These are phyloP conservation scores for Scedosporium aurantiacum DNA, from an alignment of 2,329 filamentous ascomycete species.

Conservation along the genomic window DNA sequence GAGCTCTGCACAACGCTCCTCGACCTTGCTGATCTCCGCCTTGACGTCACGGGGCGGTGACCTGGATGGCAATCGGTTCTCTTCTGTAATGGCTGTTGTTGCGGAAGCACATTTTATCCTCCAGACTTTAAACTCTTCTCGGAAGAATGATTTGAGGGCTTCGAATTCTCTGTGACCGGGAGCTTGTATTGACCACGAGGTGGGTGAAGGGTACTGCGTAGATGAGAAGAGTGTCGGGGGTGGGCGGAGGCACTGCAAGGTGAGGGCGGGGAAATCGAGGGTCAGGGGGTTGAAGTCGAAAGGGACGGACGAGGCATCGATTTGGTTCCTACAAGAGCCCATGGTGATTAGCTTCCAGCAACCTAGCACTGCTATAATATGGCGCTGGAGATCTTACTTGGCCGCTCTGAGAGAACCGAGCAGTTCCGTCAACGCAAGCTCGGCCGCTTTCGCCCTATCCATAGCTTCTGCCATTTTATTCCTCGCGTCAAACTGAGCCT, in stretches of 20 bases:
- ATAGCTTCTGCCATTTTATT: conserved; percentile 56
- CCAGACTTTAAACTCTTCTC: conserved; percentile 57
- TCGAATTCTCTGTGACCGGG: conserved; percentile 65
- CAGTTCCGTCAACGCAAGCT: conserved; percentile 75
- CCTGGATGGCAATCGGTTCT: conserved; percentile 27
- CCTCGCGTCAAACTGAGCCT: conserved; percentile 51
- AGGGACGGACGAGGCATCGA: conserved; percentile 43
- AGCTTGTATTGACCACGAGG: conserved; percentile 71
- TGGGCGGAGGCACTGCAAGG: conserved; percentile 67
- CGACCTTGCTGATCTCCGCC: conserved; percentile 35
- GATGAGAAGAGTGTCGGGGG: conserved; percentile 75
- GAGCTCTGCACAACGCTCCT: conserved; percentile 44
- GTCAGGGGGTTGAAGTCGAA: conserved; percentile 78
- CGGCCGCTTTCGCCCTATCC: conserved; percentile 73
- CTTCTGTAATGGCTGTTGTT: conserved; percentile 34
- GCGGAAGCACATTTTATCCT: conserved; percentile 40
- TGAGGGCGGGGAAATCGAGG: conserved; percentile 77
- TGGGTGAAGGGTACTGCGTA: conserved; percentile 64
- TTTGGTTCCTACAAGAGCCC: conserved; percentile 32
- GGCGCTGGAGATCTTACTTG: conserved; percentile 46
- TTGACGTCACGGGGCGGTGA: conserved; percentile 29
- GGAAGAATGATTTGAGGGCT: conserved; percentile 56
- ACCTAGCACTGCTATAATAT: not conserved
- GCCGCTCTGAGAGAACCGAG: conserved; percentile 73
- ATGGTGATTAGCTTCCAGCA: not conserved